These are phyloP conservation scores for Backusella sp. DNA, from an alignment of 192 early-diverging fungal species.

Conservation along the genomic window DNA sequence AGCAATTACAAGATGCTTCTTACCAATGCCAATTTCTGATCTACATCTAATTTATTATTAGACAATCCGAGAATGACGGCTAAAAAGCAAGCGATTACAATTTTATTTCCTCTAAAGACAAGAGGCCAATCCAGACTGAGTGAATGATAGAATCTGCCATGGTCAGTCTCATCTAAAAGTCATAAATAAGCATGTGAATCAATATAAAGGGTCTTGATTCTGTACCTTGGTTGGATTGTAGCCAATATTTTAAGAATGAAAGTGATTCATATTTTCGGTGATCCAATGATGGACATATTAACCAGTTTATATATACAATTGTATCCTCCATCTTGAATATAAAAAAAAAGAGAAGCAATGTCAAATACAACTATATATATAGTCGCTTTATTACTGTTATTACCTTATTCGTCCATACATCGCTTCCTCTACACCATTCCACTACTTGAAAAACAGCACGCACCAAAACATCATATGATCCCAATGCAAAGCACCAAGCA, in stretches of 20 bases:
- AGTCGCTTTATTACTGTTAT: too few species aligned
- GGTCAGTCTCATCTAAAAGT: neutral
- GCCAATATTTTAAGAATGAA: neutral
- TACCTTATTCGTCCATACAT: neutral
- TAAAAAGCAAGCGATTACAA: neutral
- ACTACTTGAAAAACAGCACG: neutral
- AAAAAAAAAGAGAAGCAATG: neutral
- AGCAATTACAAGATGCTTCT: neutral
- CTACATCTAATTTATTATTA: neutral
- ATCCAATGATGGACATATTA: constrained; percentile 7
- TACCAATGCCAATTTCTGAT: constrained; percentile 11
- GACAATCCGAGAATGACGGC: neutral
- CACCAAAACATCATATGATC: neutral
- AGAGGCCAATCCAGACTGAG: neutral
- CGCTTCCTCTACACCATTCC: neutral
- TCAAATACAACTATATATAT: neutral
- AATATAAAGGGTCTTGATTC: neutral
- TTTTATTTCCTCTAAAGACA: neutral
- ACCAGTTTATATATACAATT: neutral
- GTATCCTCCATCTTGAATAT: constrained; percentile 10
- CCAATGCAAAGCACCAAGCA: neutral
- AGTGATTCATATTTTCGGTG: neutral
- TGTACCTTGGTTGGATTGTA: neutral
- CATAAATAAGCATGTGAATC: neutral
- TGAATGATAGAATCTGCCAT: neutral